phyloP scores from a whole-genome alignment of 1,284 basidiomycete species.

The Gymnopus androsaceus region DNA sequence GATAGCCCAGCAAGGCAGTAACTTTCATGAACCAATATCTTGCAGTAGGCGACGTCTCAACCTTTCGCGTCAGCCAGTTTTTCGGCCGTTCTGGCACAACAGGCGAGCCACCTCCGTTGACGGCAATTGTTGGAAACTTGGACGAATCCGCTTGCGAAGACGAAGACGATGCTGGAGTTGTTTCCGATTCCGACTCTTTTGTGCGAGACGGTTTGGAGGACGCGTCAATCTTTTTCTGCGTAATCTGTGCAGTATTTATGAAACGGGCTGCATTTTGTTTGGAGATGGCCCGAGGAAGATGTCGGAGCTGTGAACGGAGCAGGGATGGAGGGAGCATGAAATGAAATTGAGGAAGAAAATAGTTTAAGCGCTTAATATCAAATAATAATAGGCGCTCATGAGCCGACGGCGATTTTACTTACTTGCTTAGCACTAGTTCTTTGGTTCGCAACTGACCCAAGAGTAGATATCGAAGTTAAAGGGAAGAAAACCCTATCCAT shows the following conservation, averaged over 20 bases:
- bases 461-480: no score
- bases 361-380: no score
- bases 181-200: background rate
- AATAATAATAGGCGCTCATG: background rate
- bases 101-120: background rate
- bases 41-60: constrained; percentile 54
- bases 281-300: background rate
- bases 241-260: background rate
- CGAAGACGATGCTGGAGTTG: background rate
- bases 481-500: no score
- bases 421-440: no score
- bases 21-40: constrained; percentile 52
- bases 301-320: background rate
- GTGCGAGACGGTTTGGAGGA: background rate
- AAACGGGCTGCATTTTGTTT: background rate
- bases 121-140: background rate
- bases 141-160: background rate
- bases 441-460: no score
- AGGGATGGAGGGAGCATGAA: constrained; percentile 5
- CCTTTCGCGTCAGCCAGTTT: constrained; percentile 60
- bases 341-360: no score
- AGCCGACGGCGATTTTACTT: no score
- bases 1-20: constrained; percentile 60
- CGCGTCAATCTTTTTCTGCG: constrained; percentile 1
- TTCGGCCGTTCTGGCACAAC: constrained; percentile 22